These are phyloP conservation scores for Arctium lappa DNA, from an alignment of 129 eudicot species.

Conservation along the genomic window DNA sequence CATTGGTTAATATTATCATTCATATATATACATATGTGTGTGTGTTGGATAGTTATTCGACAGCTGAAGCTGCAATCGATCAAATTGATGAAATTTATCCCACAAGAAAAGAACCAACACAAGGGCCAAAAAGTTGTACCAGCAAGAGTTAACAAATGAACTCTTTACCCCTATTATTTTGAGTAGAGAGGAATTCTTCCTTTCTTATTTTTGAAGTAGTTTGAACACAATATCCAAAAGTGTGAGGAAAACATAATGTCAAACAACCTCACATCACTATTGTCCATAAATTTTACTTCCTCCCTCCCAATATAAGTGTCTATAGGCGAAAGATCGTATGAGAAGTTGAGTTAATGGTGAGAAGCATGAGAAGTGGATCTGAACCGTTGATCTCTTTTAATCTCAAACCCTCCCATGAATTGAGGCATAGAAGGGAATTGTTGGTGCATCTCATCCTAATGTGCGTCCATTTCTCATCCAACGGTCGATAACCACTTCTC, in stretches of 20 bases:
- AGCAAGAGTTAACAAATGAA: not conserved
- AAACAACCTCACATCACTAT: not conserved
- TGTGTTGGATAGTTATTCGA: not conserved
- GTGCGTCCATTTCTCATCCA: no score
- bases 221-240: not conserved
- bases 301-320: not conserved
- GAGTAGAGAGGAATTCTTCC: not conserved
- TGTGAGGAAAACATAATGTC: not conserved
- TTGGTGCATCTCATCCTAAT: no score
- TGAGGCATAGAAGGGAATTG: no score
- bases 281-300: not conserved
- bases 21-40: not conserved
- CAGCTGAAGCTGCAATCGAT: not conserved
- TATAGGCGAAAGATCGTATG: no score
- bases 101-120: not conserved
- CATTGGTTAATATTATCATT: conserved; percentile 2
- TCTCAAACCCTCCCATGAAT: no score
- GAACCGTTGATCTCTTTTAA: no score
- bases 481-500: no score
- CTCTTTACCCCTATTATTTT: not conserved
- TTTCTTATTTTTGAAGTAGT: not conserved
- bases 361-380: no score
- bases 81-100: not conserved
- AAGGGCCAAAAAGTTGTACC: not conserved
- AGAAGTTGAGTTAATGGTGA: no score